Evolutionary conservation across 2,329 filamentous ascomycete genomes (phyloP), one percentile per base, ranked within the genome.

Genomic region (Trichocomaceae sp.): DNA sequence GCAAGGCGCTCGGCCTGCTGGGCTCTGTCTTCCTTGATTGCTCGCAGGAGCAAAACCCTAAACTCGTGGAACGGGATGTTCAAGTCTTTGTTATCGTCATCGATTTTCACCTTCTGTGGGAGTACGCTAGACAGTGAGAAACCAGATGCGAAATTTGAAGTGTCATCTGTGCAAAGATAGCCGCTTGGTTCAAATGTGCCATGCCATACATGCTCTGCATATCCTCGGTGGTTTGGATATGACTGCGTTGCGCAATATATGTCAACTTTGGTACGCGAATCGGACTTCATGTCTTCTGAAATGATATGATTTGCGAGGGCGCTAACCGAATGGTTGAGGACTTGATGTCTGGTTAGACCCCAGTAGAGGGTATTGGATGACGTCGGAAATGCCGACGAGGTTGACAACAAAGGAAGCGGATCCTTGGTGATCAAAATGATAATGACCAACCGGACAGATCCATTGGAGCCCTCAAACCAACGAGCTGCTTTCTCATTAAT

Each of bases 401-500:
- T 41, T 19, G 37, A 15, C 35, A 19, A 20, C 4, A 4, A 3
- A 19, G 37, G 19, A 20, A 51, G 7, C 12, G 49, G 26, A 10
- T 51, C 49, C 5, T 51, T 26, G 5, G 49, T 23, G 19, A 51
- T 35, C 12, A 45, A 9, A 17, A 42, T 19, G 8, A 51, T 44
- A 19, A 45, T 51, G 2, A 51, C 39, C 17, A 51, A 7, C 6
- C 12, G 17, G n/a, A 45, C 23, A 2, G 26, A 20, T 13, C 39
- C 39, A 22, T 45, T 45, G 17, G 49, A 35, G 13, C 49, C 49
- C 29, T 51, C 39, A 5, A 51, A 15, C 49, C 49, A 51, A 9
- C 39, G 49, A 41, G 26, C 49, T 2, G 39, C 49, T 45, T 45
- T 44, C 13, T 51, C 49, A 19, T 35, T 19, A n/a, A 51, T 51